These are phyloP conservation scores for Rhizoclosmatium globosum DNA, from an alignment of 192 early-diverging fungal genomes.

Conservation along the genomic window DNA sequence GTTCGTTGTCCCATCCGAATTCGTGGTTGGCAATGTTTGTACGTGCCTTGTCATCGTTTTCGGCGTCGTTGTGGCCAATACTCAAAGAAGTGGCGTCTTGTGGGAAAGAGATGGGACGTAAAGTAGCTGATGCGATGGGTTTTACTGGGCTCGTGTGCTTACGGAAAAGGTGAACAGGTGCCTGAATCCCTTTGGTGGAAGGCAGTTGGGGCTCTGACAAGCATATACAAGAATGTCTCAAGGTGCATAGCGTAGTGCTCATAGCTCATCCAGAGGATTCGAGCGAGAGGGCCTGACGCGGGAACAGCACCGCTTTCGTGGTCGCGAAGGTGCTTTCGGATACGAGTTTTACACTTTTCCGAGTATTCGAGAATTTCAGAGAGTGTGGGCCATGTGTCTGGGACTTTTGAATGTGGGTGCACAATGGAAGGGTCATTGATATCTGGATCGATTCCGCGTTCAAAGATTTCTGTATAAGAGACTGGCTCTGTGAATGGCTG, in stretches of 20 bases:
- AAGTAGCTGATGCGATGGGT: background rate
- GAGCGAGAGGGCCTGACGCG: constrained; percentile 50
- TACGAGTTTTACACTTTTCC: constrained; percentile 67
- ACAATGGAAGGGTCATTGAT: constrained; percentile 60
- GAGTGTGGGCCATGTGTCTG: constrained; percentile 75
- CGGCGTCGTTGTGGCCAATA: constrained; percentile 72
- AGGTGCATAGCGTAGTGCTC: constrained; percentile 96
- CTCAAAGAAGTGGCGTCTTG: constrained; percentile 37
- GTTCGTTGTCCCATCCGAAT: constrained; percentile 95
- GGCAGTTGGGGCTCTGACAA: constrained; percentile 70
- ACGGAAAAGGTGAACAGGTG: constrained; percentile 17
- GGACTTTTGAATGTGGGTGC: constrained; percentile 79
- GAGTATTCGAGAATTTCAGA: constrained; percentile 72
- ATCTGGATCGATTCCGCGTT: constrained; percentile 91
- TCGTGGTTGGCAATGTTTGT: constrained; percentile 26
- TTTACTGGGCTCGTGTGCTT: constrained; percentile 21
- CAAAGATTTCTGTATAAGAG: constrained; percentile 64
- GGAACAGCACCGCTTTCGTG: constrained; percentile 30
- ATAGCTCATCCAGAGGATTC: constrained; percentile 86
- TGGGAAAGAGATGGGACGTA: constrained; percentile 33
- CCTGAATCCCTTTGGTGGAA: constrained; percentile 58
- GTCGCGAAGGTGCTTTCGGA: constrained; percentile 51
- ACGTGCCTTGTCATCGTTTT: constrained; percentile 48
- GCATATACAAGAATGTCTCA: constrained; percentile 92
- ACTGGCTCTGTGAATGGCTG: constrained; percentile 35